Percentiles rank a stretch among this genome's conserved stretches.
phyloP scores from a whole-genome alignment of 805 yeast species.

The Lachancea sp. region DNA sequence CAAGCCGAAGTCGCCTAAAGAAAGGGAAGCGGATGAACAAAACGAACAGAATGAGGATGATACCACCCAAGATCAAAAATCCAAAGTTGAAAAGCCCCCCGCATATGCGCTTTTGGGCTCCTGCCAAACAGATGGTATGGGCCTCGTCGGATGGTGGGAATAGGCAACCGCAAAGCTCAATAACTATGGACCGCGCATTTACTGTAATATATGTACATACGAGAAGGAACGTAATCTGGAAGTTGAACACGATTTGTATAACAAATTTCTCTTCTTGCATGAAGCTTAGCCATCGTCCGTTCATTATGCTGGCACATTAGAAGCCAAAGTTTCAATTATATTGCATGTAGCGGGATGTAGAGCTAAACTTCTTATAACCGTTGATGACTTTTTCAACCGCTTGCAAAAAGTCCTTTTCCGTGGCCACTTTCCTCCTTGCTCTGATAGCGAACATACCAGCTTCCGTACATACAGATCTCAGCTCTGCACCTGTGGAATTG shows the following conservation, averaged over 20 bases:
- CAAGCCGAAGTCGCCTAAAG: slow-evolving; percentile 67
- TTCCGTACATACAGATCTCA: slow-evolving; percentile 97
- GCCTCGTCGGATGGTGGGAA: slow-evolving; percentile 96
- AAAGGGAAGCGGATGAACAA: slow-evolving; percentile 37
- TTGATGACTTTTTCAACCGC: slow-evolving; percentile 98
- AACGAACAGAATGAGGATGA: slow-evolving; percentile 21
- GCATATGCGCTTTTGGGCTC: slow-evolving; percentile 84
- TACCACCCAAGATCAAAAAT: slow-evolving; percentile 22
- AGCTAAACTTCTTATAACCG: slow-evolving; percentile 96
- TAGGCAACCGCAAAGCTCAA: slow-evolving; percentile 21
- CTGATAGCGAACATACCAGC: slow-evolving; percentile 99
- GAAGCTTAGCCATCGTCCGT: no score
- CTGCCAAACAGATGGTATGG: slow-evolving; percentile 96
- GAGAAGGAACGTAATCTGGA: no score
- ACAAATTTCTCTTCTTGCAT: no score
- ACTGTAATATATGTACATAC: slow-evolving; percentile 6
- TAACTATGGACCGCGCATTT: slow-evolving; percentile 6
- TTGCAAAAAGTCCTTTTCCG: slow-evolving; percentile 94
- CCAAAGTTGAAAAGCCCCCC: slow-evolving; percentile 44
- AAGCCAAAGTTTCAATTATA: slow-evolving; percentile 53
- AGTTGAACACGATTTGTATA: no score
- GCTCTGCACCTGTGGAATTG: slow-evolving; percentile 97
- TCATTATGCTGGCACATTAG: neutral
- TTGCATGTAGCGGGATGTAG: slow-evolving; percentile 98
- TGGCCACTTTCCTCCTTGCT: slow-evolving; percentile 96